Percentiles rank a stretch among this genome's conserved stretches.
phyloP scores from a whole-genome alignment of 805 yeast species.

The Schizosaccharomyces pombe region ASM294v3 CU329670.1:2870001-2870500 shows the following conservation, averaged over 20 bases:
- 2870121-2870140: not conserved
- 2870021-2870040: no score
- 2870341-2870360: slow-evolving; percentile 2
- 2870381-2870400: not conserved
- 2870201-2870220: not conserved
- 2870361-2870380: not conserved
- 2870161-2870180: not conserved
- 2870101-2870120: not conserved
- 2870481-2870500: not conserved
- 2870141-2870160: not conserved
- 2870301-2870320: slow-evolving; percentile 5
- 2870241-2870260: not conserved
- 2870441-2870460: not conserved
- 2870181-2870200: slow-evolving; percentile 1
- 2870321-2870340: not conserved
- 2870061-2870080: no score
- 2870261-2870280: slow-evolving; percentile 3
- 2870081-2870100: no score
- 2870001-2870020: no score
- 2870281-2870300: slow-evolving; percentile 1
- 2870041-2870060: no score
- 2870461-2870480: not conserved
- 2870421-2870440: not conserved
- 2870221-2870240: not conserved
- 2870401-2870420: not conserved